Conservation (phyloP, 1,284 basidiomycete genomes). For the Ceratorhiza oryzae-sativae region DNA sequence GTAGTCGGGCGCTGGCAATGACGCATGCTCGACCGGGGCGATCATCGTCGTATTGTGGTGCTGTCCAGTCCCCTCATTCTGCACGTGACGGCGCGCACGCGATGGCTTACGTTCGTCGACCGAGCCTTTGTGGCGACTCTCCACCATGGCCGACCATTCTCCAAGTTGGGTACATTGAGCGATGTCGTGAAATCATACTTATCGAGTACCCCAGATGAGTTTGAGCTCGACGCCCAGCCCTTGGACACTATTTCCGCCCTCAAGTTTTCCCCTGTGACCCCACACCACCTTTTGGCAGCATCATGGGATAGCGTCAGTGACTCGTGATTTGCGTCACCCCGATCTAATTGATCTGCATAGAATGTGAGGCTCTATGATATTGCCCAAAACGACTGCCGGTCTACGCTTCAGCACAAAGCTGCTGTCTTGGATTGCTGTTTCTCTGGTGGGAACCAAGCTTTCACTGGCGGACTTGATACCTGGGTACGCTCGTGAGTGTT, state of each 20-base stretch:
- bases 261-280: conserved; percentile 79
- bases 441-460: conserved; percentile 65
- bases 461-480: conserved; percentile 77
- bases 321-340: background rate
- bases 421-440: conserved; percentile 74
- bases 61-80: background rate
- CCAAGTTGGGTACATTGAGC: conserved; percentile 8
- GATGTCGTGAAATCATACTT: background rate
- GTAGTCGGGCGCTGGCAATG: background rate
- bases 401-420: conserved; percentile 79
- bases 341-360: conserved; percentile 52
- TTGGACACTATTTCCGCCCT: conserved; percentile 85
- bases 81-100: conserved; percentile 1
- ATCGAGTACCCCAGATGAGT: conserved; percentile 49
- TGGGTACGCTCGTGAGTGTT: conserved; percentile 69
- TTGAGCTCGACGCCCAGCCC: conserved; percentile 72
- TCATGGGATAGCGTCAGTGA: conserved; percentile 86
- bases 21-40: background rate
- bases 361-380: conserved; percentile 78
- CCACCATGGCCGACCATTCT: conserved; percentile 30
- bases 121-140: background rate
- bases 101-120: background rate
- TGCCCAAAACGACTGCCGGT: conserved; percentile 66
- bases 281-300: conserved; percentile 77
- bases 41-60: background rate